Percentiles rank a stretch among this genome's conserved stretches.
phyloP scores from a whole-genome alignment of 2,329 filamentous ascomycete genomes.

The Sordariomycetes sp. region DNA sequence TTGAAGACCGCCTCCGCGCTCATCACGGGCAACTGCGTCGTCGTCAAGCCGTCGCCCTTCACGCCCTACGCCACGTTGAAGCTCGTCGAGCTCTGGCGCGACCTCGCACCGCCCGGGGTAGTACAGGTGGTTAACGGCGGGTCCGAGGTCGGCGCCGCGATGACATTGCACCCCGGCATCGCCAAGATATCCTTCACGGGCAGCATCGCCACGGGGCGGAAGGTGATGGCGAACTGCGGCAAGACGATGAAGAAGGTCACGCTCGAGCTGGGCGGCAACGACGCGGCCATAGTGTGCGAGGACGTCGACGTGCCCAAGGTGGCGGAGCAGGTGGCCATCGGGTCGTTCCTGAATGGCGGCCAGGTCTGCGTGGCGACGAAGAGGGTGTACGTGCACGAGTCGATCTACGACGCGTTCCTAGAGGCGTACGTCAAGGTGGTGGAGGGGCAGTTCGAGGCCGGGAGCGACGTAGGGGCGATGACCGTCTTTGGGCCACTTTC shows the following conservation, averaged over 20 bases:
- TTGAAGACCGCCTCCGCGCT: slow-evolving; percentile 47
- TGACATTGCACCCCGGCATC: slow-evolving; percentile 47
- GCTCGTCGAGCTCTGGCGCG: slow-evolving; percentile 44
- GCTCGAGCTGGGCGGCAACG: slow-evolving; percentile 48
- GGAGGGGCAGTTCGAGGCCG: slow-evolving; percentile 6
- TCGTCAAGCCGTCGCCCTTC: slow-evolving; percentile 47
- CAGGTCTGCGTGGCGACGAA: slow-evolving; percentile 32
- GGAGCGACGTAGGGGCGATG: slow-evolving; percentile 27
- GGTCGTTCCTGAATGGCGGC: slow-evolving; percentile 43
- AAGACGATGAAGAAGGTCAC: slow-evolving; percentile 50
- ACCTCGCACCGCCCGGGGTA: slow-evolving; percentile 52
- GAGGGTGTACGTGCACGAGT: slow-evolving; percentile 50
- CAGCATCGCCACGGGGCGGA: slow-evolving; percentile 48
- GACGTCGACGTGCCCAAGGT: slow-evolving; percentile 39
- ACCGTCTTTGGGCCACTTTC: slow-evolving; percentile 46
- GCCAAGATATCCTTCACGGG: slow-evolving; percentile 57
- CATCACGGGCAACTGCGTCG: slow-evolving; percentile 43
- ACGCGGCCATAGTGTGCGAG: slow-evolving; percentile 46
- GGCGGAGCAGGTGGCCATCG: slow-evolving; percentile 28
- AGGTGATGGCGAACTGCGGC: slow-evolving; percentile 44
- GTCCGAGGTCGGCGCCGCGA: slow-evolving; percentile 46
- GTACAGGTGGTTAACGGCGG: slow-evolving; percentile 50
- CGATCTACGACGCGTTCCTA: slow-evolving; percentile 45
- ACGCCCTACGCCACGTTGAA: slow-evolving; percentile 50
- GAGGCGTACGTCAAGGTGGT: slow-evolving; percentile 19